Conservation (phyloP, 257 asterid species). For the Jacaranda copaia region DNA sequence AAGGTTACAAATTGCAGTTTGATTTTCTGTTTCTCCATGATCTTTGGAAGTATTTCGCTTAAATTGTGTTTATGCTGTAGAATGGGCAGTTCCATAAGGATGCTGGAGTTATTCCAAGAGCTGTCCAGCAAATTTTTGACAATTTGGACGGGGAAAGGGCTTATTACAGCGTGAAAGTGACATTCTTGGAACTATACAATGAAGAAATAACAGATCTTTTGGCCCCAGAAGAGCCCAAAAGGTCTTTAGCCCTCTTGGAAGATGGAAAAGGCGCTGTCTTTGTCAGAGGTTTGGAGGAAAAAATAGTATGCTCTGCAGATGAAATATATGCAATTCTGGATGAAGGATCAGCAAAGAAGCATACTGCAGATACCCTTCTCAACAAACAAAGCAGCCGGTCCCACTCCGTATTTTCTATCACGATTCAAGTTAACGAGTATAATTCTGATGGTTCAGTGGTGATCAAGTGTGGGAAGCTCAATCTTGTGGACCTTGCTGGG, state of each 20-base stretch:
- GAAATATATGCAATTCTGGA: conserved; percentile 90
- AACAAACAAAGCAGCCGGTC: conserved; percentile 99
- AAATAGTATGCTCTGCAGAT: conserved; percentile 88
- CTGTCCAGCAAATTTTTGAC: conserved; percentile 91
- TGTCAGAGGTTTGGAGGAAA: conserved; percentile 97
- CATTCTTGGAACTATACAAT: conserved; percentile 89
- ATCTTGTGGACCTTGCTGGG: conserved; percentile 98
- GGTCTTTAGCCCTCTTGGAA: conserved; percentile 96
- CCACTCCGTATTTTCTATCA: conserved; percentile 92
- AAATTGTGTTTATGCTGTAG: conserved; percentile 34
- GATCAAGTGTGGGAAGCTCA: conserved; percentile 96
- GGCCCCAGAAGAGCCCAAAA: conserved; percentile 95
- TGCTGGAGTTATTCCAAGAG: conserved; percentile 99
- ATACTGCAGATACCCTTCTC: conserved; percentile 96
- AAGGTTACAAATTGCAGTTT: conserved; percentile 35
- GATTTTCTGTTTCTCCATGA: conserved; percentile 26
- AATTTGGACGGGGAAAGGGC: conserved; percentile 88
- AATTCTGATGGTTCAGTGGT: conserved; percentile 96
- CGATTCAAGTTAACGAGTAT: conserved; percentile 94
- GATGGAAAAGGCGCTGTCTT: conserved; percentile 98
- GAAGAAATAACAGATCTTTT: conserved; percentile 96
- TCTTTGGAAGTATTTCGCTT: not conserved
- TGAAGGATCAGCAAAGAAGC: conserved; percentile 97
- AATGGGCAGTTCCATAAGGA: conserved; percentile 97
- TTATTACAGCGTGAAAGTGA: conserved; percentile 94